phyloP scores from a whole-genome alignment of 441 rosid genomes.

The Hura crepitans region DNA sequence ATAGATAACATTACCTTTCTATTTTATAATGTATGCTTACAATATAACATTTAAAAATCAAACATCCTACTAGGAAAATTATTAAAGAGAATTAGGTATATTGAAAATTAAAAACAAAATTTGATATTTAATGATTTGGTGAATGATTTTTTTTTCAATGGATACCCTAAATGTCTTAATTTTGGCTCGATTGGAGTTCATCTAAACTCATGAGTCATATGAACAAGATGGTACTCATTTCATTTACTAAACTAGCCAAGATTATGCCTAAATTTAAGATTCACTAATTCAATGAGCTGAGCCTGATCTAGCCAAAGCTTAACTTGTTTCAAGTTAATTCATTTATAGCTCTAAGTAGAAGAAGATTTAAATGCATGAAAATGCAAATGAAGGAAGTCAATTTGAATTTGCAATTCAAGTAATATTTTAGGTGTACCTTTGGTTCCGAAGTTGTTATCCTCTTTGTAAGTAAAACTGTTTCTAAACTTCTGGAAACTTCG shows the following conservation, averaged over 20 bases:
- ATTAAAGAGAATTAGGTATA: neutral
- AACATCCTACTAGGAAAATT: neutral
- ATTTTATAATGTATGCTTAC: neutral
- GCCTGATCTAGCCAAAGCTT: no score
- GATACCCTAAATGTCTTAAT: neutral
- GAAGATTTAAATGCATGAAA: neutral
- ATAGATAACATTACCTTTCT: neutral
- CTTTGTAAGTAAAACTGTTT: conserved; percentile 96
- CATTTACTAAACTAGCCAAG: conserved; percentile 1
- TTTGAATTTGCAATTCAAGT: neutral
- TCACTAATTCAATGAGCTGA: neutral
- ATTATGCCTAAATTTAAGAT: neutral
- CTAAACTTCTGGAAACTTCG: conserved; percentile 82
- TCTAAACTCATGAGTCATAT: neutral
- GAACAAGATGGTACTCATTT: neutral
- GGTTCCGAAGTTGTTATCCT: conserved; percentile 87
- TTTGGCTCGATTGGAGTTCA: neutral
- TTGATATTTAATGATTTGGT: neutral
- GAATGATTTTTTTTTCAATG: neutral
- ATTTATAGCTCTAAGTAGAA: neutral
- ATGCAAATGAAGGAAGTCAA: conserved; percentile 1
- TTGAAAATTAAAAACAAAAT: neutral
- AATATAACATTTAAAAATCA: neutral
- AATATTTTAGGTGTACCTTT: conserved; percentile 52
- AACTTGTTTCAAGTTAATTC: neutral